phyloP scores from a whole-genome alignment of 208 protist species.

The Trichomonas tenax region DNA sequence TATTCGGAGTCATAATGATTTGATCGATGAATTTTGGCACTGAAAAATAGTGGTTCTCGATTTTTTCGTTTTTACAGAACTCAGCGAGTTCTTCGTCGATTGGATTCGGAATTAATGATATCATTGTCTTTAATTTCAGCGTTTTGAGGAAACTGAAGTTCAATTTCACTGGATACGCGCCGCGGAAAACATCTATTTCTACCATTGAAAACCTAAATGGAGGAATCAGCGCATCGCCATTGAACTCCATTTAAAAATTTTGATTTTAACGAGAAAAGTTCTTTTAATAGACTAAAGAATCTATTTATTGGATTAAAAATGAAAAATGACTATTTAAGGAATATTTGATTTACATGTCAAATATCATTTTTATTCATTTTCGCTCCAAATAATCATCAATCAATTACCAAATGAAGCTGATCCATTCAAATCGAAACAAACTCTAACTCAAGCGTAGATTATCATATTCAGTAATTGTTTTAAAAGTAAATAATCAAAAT shows the following conservation, averaged over 20 bases:
- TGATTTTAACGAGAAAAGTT: no score
- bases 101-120: slow-evolving; percentile 8
- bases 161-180: neutral
- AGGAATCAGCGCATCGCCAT: neutral
- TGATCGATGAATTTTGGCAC: neutral
- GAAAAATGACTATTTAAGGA: no score
- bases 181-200: slow-evolving; percentile 7
- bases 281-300: no score
- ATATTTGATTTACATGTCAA: no score
- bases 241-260: neutral
- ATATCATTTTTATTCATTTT: no score
- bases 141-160: slow-evolving; percentile 17
- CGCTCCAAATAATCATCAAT: no score
- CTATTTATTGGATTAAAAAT: no score
- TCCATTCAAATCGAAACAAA: no score
- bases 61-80: slow-evolving; percentile 6
- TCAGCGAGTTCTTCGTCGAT: neutral
- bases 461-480: no score
- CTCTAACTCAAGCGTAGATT: no score
- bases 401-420: no score
- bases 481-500: no score
- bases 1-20: neutral
- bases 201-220: neutral
- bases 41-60: neutral
- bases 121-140: slow-evolving; percentile 16